Conservation (phyloP, 495 filamentous ascomycete species). For the Extremus antarcticus region DNA sequence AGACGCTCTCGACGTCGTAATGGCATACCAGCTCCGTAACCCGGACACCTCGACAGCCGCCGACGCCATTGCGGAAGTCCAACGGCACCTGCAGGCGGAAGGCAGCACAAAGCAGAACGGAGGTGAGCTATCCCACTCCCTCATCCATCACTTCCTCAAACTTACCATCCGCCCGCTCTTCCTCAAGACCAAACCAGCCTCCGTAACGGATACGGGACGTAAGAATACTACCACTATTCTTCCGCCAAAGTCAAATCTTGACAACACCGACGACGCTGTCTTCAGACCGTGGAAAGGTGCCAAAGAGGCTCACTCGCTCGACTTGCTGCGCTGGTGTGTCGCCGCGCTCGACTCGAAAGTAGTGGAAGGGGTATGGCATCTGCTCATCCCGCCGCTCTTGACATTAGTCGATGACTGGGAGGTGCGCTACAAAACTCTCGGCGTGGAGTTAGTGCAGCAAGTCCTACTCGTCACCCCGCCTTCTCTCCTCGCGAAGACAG, state of each 20-base stretch:
- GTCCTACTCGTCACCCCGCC: slow-evolving; percentile 45
- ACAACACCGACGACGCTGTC: slow-evolving; percentile 32
- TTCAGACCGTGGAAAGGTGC: slow-evolving; percentile 64
- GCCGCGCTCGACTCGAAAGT: slow-evolving; percentile 31
- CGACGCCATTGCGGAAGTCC: slow-evolving; percentile 55
- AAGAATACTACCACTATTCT: slow-evolving; percentile 15
- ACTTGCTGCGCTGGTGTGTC: slow-evolving; percentile 58
- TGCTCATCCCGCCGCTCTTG: slow-evolving; percentile 77
- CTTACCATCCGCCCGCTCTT: slow-evolving; percentile 36
- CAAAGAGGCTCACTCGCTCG: slow-evolving; percentile 45
- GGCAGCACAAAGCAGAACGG: neutral
- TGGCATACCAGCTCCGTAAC: slow-evolving; percentile 79
- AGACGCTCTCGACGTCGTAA: slow-evolving; percentile 54
- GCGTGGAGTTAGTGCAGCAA: slow-evolving; percentile 46
- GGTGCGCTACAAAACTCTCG: slow-evolving; percentile 44
- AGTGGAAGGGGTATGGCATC: slow-evolving; percentile 49
- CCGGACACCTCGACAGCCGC: slow-evolving; percentile 50
- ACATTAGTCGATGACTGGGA: slow-evolving; percentile 64
- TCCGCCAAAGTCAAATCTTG: slow-evolving; percentile 16
- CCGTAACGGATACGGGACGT: slow-evolving; percentile 21
- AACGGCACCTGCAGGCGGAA: slow-evolving; percentile 6
- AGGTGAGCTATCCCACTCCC: slow-evolving; percentile 31
- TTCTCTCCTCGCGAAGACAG: slow-evolving; percentile 54
- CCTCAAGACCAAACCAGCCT: slow-evolving; percentile 17
- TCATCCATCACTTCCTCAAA: slow-evolving; percentile 30